Percentiles rank a stretch among this genome's conserved stretches.
Conservation (phyloP, 2,329 filamentous ascomycete species). For the Monosporascus sp. region DNA sequence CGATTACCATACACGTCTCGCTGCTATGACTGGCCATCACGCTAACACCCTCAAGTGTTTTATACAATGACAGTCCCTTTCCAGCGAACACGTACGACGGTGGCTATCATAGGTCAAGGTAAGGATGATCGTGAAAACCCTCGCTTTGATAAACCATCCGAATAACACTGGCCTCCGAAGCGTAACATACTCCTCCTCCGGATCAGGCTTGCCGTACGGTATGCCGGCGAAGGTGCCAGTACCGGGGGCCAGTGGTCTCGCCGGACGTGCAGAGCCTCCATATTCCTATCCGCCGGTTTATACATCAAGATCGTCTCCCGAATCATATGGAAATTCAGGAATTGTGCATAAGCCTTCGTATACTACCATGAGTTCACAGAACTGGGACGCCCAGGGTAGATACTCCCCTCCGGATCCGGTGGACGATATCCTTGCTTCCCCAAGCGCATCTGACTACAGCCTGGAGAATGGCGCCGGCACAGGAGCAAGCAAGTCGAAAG, state of each 20-base stretch:
- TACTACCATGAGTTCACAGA: slow-evolving; percentile 34
- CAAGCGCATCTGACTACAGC: slow-evolving; percentile 56
- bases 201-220: slow-evolving; percentile 28
- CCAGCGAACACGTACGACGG: slow-evolving; percentile 18
- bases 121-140: slow-evolving; percentile 19
- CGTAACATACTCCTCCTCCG: slow-evolving; percentile 37
- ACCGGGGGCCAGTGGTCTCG: slow-evolving; percentile 30
- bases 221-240: slow-evolving; percentile 27
- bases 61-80: slow-evolving; percentile 25
- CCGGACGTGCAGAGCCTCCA: slow-evolving; percentile 34
- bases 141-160: slow-evolving; percentile 12
- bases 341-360: slow-evolving; percentile 31
- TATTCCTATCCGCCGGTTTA: slow-evolving; percentile 36
- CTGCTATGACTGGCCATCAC: slow-evolving; percentile 13
- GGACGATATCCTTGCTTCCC: slow-evolving; percentile 54
- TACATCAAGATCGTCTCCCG: slow-evolving; percentile 37
- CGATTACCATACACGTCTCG: slow-evolving; percentile 27
- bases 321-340: slow-evolving; percentile 28
- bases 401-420: slow-evolving; percentile 55
- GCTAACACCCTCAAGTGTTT: slow-evolving; percentile 26
- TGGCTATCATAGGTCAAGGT: slow-evolving; percentile 28
- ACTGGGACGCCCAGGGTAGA: slow-evolving; percentile 44
- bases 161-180: slow-evolving; percentile 36
- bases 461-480: slow-evolving; percentile 44
- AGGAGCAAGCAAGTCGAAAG: slow-evolving; percentile 40